phyloP scores from a whole-genome alignment of 2,329 filamentous ascomycete genomes.

The Pseudocercospora pini-densiflorae region DNA sequence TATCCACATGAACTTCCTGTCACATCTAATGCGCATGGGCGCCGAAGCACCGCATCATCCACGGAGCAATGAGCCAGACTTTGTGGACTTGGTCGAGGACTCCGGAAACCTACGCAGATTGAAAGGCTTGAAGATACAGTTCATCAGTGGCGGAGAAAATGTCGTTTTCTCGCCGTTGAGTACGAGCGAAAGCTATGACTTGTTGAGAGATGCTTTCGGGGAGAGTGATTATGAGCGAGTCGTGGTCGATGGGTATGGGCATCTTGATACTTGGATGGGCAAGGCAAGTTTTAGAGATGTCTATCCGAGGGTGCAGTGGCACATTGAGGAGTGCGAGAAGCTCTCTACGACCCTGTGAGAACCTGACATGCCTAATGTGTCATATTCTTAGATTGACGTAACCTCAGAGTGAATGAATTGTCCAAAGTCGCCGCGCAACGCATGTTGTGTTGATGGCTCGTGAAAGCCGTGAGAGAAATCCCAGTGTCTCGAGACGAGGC shows the following conservation, averaged over 20 bases:
- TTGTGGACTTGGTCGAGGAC: background rate
- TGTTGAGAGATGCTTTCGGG: background rate
- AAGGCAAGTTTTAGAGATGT: constrained; percentile 6
- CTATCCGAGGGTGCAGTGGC: background rate
- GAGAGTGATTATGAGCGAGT: background rate
- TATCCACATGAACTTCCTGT: constrained; percentile 5
- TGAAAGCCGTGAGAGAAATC: no score
- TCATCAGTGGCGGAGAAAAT: background rate
- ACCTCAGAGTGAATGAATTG: no score
- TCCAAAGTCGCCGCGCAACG: no score
- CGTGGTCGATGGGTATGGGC: background rate
- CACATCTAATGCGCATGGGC: background rate
- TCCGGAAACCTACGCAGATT: background rate
- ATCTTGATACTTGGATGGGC: constrained; percentile 7
- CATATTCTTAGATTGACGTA: no score
- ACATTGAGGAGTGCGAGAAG: background rate
- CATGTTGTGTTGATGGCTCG: no score
- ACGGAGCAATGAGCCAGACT: background rate
- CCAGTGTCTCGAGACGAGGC: background rate
- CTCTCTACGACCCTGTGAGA: background rate
- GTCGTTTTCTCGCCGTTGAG: constrained; percentile 1
- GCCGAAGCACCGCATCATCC: background rate
- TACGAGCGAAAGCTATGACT: constrained; percentile 6
- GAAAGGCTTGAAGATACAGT: background rate
- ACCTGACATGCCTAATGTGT: no score